Conservation (phyloP, 768 basidiomycete genomes). For the Cantharellus cinnabarinus region DNA sequence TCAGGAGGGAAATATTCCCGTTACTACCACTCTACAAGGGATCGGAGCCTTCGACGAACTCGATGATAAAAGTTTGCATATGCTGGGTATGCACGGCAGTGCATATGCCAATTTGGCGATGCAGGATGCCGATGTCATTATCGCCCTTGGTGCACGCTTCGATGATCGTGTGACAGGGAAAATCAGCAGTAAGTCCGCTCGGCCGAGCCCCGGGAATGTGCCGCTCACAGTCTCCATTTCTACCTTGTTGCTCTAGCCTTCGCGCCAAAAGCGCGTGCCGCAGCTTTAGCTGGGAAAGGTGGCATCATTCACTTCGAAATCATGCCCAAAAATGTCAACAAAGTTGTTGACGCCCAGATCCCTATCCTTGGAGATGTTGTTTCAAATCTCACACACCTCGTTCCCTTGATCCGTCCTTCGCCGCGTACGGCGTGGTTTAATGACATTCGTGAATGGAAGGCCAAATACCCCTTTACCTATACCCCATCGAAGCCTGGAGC, state of each 20-base stretch:
- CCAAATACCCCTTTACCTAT: slow-evolving; percentile 76
- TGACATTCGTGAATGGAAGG: slow-evolving; percentile 71
- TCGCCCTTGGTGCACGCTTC: slow-evolving; percentile 89
- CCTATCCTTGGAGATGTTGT: slow-evolving; percentile 89
- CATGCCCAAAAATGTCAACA: slow-evolving; percentile 96
- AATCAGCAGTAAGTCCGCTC: slow-evolving; percentile 27
- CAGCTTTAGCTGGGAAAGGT: slow-evolving; percentile 67
- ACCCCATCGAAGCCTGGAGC: slow-evolving; percentile 38
- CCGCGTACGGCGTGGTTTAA: slow-evolving; percentile 65
- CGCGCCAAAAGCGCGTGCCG: slow-evolving; percentile 75
- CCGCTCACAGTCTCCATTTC: neutral
- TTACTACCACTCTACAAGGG: slow-evolving; percentile 90
- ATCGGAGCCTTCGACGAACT: slow-evolving; percentile 91
- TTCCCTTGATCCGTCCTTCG: slow-evolving; percentile 48
- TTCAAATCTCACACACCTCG: slow-evolving; percentile 57
- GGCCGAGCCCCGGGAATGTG: neutral
- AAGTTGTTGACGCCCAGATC: slow-evolving; percentile 86
- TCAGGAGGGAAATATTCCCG: slow-evolving; percentile 81
- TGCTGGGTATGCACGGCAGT: slow-evolving; percentile 98
- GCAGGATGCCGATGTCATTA: slow-evolving; percentile 93
- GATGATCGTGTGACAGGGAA: slow-evolving; percentile 97
- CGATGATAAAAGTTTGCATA: slow-evolving; percentile 66
- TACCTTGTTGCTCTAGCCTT: slow-evolving; percentile 26
- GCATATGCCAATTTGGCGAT: slow-evolving; percentile 97
- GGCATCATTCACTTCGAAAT: slow-evolving; percentile 99